Conservation (phyloP, 768 basidiomycete genomes). For the Calvatia gigantea region DNA sequence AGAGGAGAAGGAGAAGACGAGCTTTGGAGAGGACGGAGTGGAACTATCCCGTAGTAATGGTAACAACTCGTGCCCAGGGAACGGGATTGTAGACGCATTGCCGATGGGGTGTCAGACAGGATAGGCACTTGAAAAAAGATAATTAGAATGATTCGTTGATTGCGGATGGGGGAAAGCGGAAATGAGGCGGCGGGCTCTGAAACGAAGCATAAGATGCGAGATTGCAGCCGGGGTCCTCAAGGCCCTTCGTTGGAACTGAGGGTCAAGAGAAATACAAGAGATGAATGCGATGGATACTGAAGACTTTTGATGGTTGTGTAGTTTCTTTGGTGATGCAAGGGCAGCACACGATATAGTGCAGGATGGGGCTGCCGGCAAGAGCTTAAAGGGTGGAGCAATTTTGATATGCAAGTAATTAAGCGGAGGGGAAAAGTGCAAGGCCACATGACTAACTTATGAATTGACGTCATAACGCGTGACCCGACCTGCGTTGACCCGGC, state of each 20-base stretch:
- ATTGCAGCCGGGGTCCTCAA: background rate
- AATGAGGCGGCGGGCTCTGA: background rate
- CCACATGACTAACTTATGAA: constrained; percentile 4
- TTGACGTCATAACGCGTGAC: constrained; percentile 11
- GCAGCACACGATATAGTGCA: too few species aligned
- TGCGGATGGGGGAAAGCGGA: background rate
- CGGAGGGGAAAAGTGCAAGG: background rate
- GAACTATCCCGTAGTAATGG: too few species aligned
- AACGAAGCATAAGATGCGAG: background rate
- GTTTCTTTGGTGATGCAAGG: too few species aligned
- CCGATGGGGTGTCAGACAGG: too few species aligned
- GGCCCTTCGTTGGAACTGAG: background rate
- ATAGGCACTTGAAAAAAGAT: too few species aligned
- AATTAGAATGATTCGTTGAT: background rate
- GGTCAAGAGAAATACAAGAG: background rate
- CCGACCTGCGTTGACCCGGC: background rate
- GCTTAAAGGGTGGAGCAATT: background rate
- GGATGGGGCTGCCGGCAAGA: background rate
- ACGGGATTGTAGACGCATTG: too few species aligned
- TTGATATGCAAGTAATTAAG: background rate
- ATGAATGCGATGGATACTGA: background rate
- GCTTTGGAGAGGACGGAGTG: too few species aligned
- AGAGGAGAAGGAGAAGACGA: too few species aligned
- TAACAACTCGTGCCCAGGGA: too few species aligned
- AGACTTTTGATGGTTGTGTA: too few species aligned